A percentile compares a stretch with the other conserved stretches of the same genome.
These are phyloP conservation scores for Coemansia umbellata DNA, from an alignment of 192 early-diverging fungal species.

Conservation along the genomic window DNA sequence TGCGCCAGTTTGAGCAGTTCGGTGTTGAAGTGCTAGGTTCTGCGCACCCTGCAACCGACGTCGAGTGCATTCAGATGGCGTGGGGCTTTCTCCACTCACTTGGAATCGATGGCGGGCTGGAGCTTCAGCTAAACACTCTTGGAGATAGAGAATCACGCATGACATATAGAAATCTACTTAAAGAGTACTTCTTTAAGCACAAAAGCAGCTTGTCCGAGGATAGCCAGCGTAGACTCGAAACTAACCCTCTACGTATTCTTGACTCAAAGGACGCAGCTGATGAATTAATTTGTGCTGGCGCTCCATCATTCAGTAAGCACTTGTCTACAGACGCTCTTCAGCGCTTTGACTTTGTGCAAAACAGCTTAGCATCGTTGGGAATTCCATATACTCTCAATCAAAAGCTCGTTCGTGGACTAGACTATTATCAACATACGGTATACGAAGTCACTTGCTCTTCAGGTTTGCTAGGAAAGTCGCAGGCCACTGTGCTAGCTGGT, in stretches of 20 bases:
- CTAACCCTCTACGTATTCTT: constrained; percentile 61
- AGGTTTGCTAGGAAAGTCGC: constrained; percentile 50
- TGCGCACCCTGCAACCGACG: constrained; percentile 53
- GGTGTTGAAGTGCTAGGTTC: constrained; percentile 60
- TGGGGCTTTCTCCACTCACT: constrained; percentile 46
- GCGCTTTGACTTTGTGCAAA: constrained; percentile 51
- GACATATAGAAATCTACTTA: constrained; percentile 45
- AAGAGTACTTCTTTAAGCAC: constrained; percentile 45
- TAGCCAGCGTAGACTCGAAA: constrained; percentile 47
- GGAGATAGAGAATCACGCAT: constrained; percentile 29
- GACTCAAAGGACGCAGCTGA: constrained; percentile 61
- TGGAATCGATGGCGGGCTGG: constrained; percentile 16
- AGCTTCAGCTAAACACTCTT: constrained; percentile 35
- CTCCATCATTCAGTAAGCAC: constrained; percentile 49
- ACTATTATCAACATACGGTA: constrained; percentile 68
- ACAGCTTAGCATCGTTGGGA: constrained; percentile 32
- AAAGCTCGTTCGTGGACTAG: constrained; percentile 62
- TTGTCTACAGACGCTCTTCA: constrained; percentile 28
- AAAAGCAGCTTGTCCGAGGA: constrained; percentile 47
- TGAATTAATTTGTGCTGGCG: constrained; percentile 22
- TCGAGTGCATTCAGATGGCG: constrained; percentile 58
- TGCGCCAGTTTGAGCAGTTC: constrained; percentile 72
- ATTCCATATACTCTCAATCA: constrained; percentile 56
- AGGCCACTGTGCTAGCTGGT: constrained; percentile 64
- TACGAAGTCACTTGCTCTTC: constrained; percentile 55